Percentiles rank a stretch among this genome's conserved stretches.
phyloP scores from a whole-genome alignment of 192 early-diverging fungal species.

The Coemansia sp. region DNA sequence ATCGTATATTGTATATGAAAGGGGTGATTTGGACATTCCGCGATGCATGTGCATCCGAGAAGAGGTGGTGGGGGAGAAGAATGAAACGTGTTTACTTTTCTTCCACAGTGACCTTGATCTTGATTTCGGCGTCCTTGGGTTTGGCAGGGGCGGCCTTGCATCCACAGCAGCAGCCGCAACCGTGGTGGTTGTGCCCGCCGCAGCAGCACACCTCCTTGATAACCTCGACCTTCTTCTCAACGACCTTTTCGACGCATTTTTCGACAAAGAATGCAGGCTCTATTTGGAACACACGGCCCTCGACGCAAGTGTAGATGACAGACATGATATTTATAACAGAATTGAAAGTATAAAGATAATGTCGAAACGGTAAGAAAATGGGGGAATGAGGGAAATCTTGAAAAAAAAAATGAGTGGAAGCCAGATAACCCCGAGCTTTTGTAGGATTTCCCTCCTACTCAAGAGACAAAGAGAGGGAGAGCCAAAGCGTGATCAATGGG shows the following conservation, averaged over 20 bases:
- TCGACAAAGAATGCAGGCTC: conserved; percentile 48
- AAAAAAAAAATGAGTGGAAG: conserved; percentile 2
- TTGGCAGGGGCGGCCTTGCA: conserved; percentile 9
- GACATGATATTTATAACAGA: conserved; percentile 14
- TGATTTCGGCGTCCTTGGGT: conserved; percentile 41
- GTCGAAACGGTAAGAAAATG: neutral
- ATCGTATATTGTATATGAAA: no score
- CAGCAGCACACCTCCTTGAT: conserved; percentile 50
- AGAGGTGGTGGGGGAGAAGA: neutral
- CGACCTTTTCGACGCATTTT: conserved; percentile 51
- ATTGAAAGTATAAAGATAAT: neutral
- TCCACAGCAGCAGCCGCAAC: conserved; percentile 1
- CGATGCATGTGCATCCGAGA: no score
- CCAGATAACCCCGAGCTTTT: neutral
- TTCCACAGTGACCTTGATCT: conserved; percentile 40
- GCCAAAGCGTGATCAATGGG: neutral
- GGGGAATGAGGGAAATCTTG: no score
- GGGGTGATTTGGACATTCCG: no score
- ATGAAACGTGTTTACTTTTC: conserved; percentile 14
- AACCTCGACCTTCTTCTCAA: conserved; percentile 36
- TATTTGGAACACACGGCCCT: conserved; percentile 46
- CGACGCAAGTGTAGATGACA: conserved; percentile 38
- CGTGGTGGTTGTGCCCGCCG: conserved; percentile 17
- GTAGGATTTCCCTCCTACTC: neutral
- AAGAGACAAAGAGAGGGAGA: neutral